Conservation (phyloP, 495 filamentous ascomycete species). For the Penicillium mononematosum region DNA sequence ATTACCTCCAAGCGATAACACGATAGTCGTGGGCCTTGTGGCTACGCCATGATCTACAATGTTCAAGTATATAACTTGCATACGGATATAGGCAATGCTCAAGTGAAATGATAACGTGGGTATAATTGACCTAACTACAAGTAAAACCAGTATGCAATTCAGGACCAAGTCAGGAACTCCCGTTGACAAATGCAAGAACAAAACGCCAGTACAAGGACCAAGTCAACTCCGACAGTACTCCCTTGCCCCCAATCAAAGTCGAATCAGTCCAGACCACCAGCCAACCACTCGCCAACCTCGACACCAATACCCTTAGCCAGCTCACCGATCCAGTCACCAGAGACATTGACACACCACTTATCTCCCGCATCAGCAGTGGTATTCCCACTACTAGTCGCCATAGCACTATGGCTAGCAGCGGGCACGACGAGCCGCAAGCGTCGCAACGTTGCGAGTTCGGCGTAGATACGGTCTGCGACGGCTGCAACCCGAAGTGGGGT, state of each 20-base stretch:
- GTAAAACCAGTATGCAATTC: slow-evolving; percentile 10
- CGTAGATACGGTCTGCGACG: slow-evolving; percentile 61
- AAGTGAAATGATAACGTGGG: slow-evolving; percentile 12
- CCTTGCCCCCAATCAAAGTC: neutral
- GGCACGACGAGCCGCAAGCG: slow-evolving; percentile 72
- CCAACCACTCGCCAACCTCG: slow-evolving; percentile 51
- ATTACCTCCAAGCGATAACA: neutral
- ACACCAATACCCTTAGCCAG: slow-evolving; percentile 48
- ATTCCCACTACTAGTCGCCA: slow-evolving; percentile 38
- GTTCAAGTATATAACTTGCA: neutral
- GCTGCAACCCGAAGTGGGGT: slow-evolving; percentile 48
- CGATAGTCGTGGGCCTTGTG: neutral
- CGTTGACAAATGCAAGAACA: slow-evolving; percentile 1
- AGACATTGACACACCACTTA: slow-evolving; percentile 50
- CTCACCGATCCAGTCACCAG: slow-evolving; percentile 49
- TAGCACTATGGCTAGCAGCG: slow-evolving; percentile 46
- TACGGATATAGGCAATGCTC: neutral
- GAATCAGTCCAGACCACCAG: slow-evolving; percentile 43
- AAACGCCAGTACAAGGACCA: neutral
- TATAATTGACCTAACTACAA: slow-evolving; percentile 18
- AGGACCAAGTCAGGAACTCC: slow-evolving; percentile 10
- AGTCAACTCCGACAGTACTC: neutral
- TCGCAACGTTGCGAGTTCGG: slow-evolving; percentile 76
- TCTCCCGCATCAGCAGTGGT: slow-evolving; percentile 44
- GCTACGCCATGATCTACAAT: neutral